Percentiles rank a stretch among this genome's conserved stretches.
Evolutionary conservation across 73 alveolate genomes (phyloP).

Genomic region (Paramecium pentaurelia): DNA sequence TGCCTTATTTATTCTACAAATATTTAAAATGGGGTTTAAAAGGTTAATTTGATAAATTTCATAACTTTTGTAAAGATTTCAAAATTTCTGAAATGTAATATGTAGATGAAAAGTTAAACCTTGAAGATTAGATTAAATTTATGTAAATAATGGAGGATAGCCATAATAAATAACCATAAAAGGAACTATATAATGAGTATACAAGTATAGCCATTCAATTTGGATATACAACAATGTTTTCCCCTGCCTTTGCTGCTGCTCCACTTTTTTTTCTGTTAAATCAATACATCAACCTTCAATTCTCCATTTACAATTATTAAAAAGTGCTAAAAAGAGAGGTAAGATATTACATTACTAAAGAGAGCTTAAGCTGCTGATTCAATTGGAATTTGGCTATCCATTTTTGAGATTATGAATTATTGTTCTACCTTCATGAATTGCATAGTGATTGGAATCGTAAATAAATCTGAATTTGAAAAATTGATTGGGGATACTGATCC

Average conservation of each 20-base stretch:
- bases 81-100: neutral
- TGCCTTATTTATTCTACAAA: neutral
- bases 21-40: neutral
- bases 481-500: conserved; percentile 20
- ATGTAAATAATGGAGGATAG: neutral
- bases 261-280: conserved; percentile 22
- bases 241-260: conserved; percentile 47
- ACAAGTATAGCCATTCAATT: conserved; percentile 30
- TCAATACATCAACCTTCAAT: neutral
- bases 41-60: neutral
- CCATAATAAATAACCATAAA: conserved; percentile 5
- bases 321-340: conserved; percentile 10
- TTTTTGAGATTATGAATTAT: conserved; percentile 8
- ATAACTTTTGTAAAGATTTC: neutral
- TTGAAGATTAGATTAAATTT: neutral
- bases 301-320: neutral
- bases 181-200: neutral
- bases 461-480: neutral
- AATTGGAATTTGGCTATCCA: conserved; percentile 33
- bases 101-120: neutral
- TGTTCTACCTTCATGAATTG: conserved; percentile 37
- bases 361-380: conserved; percentile 43
- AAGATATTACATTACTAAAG: neutral
- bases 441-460: conserved; percentile 35
- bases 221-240: conserved; percentile 39